Evolutionary conservation across 2,329 filamentous ascomycete genomes (phyloP), one percentile per base, ranked within the genome.

Genomic region (Lomentospora prolificans): DNA sequence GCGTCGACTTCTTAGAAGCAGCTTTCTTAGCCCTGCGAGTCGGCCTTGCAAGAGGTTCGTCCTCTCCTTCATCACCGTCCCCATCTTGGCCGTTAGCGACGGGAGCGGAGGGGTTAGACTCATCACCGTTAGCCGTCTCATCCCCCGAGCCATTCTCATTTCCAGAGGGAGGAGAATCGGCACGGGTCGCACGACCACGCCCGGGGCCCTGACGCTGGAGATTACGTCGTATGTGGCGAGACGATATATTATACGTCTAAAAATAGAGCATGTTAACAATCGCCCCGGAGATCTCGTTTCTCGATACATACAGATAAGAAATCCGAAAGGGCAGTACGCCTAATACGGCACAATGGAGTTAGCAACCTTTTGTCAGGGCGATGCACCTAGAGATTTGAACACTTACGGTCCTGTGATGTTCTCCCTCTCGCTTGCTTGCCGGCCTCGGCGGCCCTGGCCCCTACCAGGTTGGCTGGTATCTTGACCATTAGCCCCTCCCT

Each of bases 241-340:
- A 78, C 22, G 81, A 88, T 61, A 90, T 90, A 63, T 89, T 89
- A 67, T 88, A 84, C 2, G 85, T 81, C 79, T 86, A 33, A 17
- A 14, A 30, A 36, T 14, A 17, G 27, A n/a, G n/a, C n/a, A n/a
- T n/a, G n/a, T n/a, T n/a, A n/a, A n/a, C n/a, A n/a, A n/a, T n/a
- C n/a, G n/a, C n/a, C n/a, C n/a, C n/a, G n/a, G n/a, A n/a, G n/a
- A n/a, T n/a, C n/a, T n/a, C n/a, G n/a, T n/a, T n/a, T n/a, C n/a
- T n/a, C 6, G 3, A 46, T 28, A 61, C 72, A 60, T 60, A 76
- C 74, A 24, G 77, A 76, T 46, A 80, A 66, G 58, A 77, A 80
- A 60, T 79, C 75, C 2, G 76, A 80, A 63, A 80, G 64, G 12
- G 77, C 77, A 19, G 77, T 80, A 65, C 78, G 75, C 3, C 72